Percentiles rank a stretch among this genome's conserved stretches.
Conservation (phyloP, 2,329 filamentous ascomycete species). For the Seiridium cupressi region DNA sequence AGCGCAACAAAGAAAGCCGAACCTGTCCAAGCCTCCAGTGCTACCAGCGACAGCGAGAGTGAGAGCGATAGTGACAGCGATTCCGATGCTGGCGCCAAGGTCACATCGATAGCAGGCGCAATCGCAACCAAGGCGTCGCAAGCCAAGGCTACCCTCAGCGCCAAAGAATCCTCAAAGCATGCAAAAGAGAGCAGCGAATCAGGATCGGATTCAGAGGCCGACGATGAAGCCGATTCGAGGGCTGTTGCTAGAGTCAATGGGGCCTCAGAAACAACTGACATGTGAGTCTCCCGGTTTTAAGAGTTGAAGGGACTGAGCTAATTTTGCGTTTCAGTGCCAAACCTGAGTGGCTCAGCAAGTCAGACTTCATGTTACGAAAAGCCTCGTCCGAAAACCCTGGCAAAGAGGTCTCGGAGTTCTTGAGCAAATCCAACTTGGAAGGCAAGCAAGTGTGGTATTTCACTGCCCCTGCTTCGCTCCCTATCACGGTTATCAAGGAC, state of each 20-base stretch:
- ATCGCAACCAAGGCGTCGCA: not conserved
- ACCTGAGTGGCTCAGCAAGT: conserved; percentile 43
- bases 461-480: conserved; percentile 66
- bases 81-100: conserved; percentile 5
- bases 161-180: not conserved
- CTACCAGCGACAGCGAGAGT: conserved; percentile 2
- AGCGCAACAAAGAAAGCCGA: not conserved
- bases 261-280: conserved; percentile 11
- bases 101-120: not conserved
- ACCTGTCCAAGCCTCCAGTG: not conserved
- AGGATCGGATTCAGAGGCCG: conserved; percentile 7
- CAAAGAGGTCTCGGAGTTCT: conserved; percentile 51
- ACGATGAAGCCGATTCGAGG: conserved; percentile 6
- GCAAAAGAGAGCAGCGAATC: conserved; percentile 6
- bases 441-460: conserved; percentile 83
- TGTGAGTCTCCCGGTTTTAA: conserved; percentile 16
- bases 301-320: not conserved
- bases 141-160: not conserved
- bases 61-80: conserved; percentile 10
- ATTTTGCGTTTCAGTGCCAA: conserved; percentile 17
- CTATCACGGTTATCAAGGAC: conserved; percentile 65
- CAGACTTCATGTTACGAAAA: conserved; percentile 54
- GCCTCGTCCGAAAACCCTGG: conserved; percentile 37
- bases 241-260: conserved; percentile 18
- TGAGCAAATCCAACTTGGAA: conserved; percentile 56